Evolutionary conservation across 140 eudicot species (phyloP), one percentile per base, ranked within the genome.

Genomic region (Erigeron philadelphicus): DNA sequence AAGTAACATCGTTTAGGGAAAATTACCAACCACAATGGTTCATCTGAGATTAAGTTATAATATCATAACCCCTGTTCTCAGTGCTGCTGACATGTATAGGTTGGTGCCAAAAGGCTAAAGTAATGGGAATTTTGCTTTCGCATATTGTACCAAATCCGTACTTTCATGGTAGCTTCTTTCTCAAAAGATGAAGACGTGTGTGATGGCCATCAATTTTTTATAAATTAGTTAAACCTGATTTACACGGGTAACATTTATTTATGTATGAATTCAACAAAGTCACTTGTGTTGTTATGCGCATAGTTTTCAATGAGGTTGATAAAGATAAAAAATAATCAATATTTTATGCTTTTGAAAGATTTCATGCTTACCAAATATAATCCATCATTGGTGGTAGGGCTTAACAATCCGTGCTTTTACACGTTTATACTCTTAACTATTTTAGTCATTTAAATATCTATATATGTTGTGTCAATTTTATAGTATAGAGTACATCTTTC

Each of bases 111-210:
- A 73, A 73, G 48, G 75, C 67, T 67, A 46, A 66, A 47, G 8
- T 47, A 70, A 72, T 67, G 49, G 78, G 63, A 54, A 53, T 61
- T 42, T 43, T 59, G 62, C 67, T 78, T 47, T 78, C 50, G 21
- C 38, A 38, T 15, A 60, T 68, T 72, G 79, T 68, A 79, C 83
- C 71, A 73, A 53, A 52, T 79, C 72, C 76, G 79, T 79, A 73
- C 83, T 18, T 67, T 68, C 67, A 21, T 54, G 57, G 78, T 50
- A 73, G 50, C 75, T 73, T 73, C 74, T 75, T 66, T 19, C 47
- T 52, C 21, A 40, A 50, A 62, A 45, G 11, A 19, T 35, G 54
- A 41, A 40, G 44, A 52, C 47, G 56, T 35, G 79, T 59, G 56
- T 49, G 50, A n/a, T 50, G 40, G 13, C 13, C n/a, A 42, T 21